phyloP scores from a whole-genome alignment of 345 rosid genomes.

The Dimocarpus longan region DNA sequence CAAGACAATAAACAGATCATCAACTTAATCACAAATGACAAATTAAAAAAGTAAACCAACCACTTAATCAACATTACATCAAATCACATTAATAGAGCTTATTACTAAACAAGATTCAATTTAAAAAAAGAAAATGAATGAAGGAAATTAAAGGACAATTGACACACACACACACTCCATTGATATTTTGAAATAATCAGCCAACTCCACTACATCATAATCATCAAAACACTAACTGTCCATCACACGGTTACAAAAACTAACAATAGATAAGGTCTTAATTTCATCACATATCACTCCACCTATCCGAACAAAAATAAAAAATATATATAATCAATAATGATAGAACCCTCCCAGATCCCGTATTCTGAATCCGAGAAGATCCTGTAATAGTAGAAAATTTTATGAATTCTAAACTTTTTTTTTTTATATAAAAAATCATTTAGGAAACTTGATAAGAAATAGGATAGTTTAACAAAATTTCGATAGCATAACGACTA shows the following conservation, averaged over 20 bases:
- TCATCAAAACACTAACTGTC: background rate
- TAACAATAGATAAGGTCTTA: background rate
- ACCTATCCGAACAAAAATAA: constrained; percentile 18
- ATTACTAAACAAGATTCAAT: background rate
- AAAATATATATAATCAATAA: background rate
- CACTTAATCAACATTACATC: background rate
- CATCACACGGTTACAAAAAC: background rate
- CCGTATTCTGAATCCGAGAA: too few relatives aligned
- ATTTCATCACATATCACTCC: background rate
- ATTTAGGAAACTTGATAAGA: too few relatives aligned
- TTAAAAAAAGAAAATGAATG: background rate
- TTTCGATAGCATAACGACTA: too few relatives aligned
- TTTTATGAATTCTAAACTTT: too few relatives aligned
- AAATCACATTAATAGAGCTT: background rate
- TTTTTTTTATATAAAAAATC: too few relatives aligned
- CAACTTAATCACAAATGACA: background rate
- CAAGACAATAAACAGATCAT: background rate
- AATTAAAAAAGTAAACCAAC: background rate
- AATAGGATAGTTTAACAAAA: too few relatives aligned
- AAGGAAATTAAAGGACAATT: background rate
- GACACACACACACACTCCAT: background rate
- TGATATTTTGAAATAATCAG: background rate
- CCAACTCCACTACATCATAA: background rate
- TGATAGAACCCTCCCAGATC: too few relatives aligned
- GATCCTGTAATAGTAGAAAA: too few relatives aligned